Evolutionary conservation across 2,329 filamentous ascomycete genomes (phyloP).

Genomic region (Biscogniauxia marginata): DNA sequence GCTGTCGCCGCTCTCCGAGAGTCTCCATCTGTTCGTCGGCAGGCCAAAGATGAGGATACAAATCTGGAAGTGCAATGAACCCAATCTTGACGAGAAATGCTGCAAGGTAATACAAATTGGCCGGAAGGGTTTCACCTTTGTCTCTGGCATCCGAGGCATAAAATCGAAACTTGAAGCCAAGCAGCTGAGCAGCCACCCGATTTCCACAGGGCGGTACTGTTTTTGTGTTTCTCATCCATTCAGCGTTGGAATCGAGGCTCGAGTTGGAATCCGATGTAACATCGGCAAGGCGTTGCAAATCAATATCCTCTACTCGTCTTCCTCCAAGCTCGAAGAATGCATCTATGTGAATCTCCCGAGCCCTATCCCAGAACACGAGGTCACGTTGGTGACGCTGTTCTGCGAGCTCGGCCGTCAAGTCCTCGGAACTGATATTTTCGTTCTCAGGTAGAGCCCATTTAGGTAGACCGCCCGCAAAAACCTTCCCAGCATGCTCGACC

Average conservation of each 20-base stretch:
- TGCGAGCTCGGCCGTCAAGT: slow-evolving; percentile 62
- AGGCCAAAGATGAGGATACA: slow-evolving; percentile 91
- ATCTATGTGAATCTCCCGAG: slow-evolving; percentile 71
- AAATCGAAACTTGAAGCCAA: slow-evolving; percentile 96
- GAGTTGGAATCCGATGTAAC: slow-evolving; percentile 48
- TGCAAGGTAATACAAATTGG: slow-evolving; percentile 89
- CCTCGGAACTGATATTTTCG: slow-evolving; percentile 54
- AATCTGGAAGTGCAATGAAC: slow-evolving; percentile 86
- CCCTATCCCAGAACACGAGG: slow-evolving; percentile 74
- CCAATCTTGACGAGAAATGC: slow-evolving; percentile 95
- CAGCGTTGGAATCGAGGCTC: slow-evolving; percentile 35
- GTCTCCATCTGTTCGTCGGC: slow-evolving; percentile 78
- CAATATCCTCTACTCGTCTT: slow-evolving; percentile 60
- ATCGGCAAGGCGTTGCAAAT: slow-evolving; percentile 47
- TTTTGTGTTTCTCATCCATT: slow-evolving; percentile 79
- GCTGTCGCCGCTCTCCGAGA: slow-evolving; percentile 66
- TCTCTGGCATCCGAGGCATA: slow-evolving; percentile 81
- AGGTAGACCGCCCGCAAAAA: slow-evolving; percentile 68
- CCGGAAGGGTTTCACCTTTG: slow-evolving; percentile 74
- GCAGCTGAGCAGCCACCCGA: slow-evolving; percentile 85
- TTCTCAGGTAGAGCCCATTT: slow-evolving; percentile 75
- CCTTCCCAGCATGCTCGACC: slow-evolving; percentile 37
- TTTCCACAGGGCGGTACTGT: slow-evolving; percentile 85
- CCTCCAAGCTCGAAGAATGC: slow-evolving; percentile 90
- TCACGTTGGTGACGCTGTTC: slow-evolving; percentile 66